Conservation (phyloP, 805 yeast species). For the Wickerhamiella allomyrinae region DNA sequence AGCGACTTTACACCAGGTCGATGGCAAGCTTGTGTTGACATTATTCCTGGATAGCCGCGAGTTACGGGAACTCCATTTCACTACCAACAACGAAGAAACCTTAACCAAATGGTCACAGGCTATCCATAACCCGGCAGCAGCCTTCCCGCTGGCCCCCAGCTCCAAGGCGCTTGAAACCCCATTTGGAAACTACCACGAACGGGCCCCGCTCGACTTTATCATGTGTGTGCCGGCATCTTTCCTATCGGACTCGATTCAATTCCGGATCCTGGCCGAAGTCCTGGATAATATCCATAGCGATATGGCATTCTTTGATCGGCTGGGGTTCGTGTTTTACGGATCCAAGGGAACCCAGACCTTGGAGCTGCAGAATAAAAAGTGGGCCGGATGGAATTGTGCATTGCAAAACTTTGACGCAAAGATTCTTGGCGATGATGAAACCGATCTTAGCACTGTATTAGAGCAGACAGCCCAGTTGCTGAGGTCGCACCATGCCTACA, state of each 20-base stretch:
- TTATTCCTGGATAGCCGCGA: neutral
- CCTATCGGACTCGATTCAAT: neutral
- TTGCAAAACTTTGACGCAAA: neutral
- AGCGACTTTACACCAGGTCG: neutral
- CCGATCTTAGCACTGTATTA: neutral
- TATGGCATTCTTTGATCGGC: constrained; percentile 3
- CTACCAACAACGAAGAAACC: neutral
- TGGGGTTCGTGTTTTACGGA: constrained; percentile 3
- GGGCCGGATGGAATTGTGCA: neutral
- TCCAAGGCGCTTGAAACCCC: neutral
- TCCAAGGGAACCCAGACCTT: neutral
- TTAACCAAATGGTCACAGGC: constrained; percentile 7
- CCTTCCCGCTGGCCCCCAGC: constrained; percentile 8
- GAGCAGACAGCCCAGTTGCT: neutral
- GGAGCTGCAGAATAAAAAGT: neutral
- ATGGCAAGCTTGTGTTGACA: neutral
- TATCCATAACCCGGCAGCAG: neutral
- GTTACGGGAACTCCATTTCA: constrained; percentile 3
- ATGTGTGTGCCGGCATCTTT: constrained; percentile 2
- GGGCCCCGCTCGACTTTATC: constrained; percentile 3
- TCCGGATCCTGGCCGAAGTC: constrained; percentile 1
- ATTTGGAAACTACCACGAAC: neutral
- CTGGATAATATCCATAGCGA: neutral
- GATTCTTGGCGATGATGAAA: neutral
- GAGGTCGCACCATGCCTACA: neutral